Conservation (phyloP, 2,329 filamentous ascomycete genomes). For the Elsinoe necatrix region DNA sequence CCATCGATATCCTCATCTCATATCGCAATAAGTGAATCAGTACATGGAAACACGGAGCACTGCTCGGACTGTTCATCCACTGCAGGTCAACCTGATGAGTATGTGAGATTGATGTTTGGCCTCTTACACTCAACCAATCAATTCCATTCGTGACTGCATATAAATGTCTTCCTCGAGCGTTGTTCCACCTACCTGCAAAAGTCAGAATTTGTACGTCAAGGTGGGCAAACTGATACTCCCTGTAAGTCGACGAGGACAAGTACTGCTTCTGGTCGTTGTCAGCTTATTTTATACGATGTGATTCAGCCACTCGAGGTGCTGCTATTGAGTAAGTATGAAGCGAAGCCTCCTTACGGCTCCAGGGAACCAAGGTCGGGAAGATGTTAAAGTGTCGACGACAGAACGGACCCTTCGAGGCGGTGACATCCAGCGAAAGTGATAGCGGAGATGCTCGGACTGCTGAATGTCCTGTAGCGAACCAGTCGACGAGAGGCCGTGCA, state of each 20-base stretch:
- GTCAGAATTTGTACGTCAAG: neutral
- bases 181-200: neutral
- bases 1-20: no score
- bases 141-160: no score
- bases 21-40: no score
- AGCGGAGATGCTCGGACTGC: slow-evolving; percentile 27
- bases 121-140: no score
- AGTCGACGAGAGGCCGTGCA: neutral
- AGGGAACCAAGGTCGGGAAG: no score
- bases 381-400: no score
- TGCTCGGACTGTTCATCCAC: no score
- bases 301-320: neutral
- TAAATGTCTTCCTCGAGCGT: neutral
- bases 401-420: slow-evolving; percentile 27
- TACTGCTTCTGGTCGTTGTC: neutral
- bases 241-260: neutral
- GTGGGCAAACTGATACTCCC: neutral
- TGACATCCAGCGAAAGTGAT: slow-evolving; percentile 26
- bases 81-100: no score
- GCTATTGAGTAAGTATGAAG: neutral
- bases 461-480: slow-evolving; percentile 25
- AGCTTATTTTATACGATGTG: neutral
- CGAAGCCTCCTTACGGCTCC: neutral
- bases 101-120: no score
- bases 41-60: no score